phyloP scores from a whole-genome alignment of 202 grass and related monocot genomes.

The Zoysia matrella region DNA sequence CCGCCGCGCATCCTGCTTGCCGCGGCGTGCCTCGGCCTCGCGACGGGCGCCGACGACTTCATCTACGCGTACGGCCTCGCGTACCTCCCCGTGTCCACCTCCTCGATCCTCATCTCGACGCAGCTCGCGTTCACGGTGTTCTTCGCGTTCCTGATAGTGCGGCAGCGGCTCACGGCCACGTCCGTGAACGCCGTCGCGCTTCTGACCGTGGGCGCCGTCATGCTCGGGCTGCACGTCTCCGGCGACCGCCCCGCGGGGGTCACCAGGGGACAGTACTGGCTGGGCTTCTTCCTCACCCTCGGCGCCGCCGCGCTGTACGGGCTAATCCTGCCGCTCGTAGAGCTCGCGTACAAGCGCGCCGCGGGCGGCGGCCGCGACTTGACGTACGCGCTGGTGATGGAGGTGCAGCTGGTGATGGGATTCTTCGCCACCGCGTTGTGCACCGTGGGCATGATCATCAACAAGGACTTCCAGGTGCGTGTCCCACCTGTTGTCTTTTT shows the following conservation, averaged over 20 bases:
- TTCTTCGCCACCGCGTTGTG: slow-evolving; percentile 78
- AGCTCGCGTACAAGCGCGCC: slow-evolving; percentile 73
- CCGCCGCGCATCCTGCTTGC: slow-evolving; percentile 65
- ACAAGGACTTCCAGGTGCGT: slow-evolving; percentile 80
- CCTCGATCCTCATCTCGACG: slow-evolving; percentile 78
- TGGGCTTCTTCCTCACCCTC: slow-evolving; percentile 74
- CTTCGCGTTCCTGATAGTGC: slow-evolving; percentile 84
- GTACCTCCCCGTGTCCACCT: slow-evolving; percentile 48
- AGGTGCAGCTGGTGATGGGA: slow-evolving; percentile 91
- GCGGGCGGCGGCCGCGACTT: slow-evolving; percentile 50
- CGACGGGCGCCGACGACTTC: slow-evolving; percentile 82
- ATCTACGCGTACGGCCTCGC: not conserved
- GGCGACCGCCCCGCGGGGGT: slow-evolving; percentile 62
- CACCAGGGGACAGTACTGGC: slow-evolving; percentile 59
- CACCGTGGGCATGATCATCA: slow-evolving; percentile 67
- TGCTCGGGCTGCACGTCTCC: slow-evolving; percentile 75
- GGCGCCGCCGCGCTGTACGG: slow-evolving; percentile 82
- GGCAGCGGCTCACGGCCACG: slow-evolving; percentile 63
- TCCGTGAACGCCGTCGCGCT: slow-evolving; percentile 81
- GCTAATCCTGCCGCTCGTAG: slow-evolving; percentile 76
- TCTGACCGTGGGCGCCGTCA: slow-evolving; percentile 67
- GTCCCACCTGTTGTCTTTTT: not conserved
- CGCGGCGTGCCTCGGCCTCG: slow-evolving; percentile 57
- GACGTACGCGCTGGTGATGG: slow-evolving; percentile 89
- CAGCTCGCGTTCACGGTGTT: slow-evolving; percentile 92